Percentiles rank a stretch among this genome's conserved stretches.
Evolutionary conservation across 2,329 filamentous ascomycete species (phyloP).

Genomic region (Alternaria incomplexa): DNA sequence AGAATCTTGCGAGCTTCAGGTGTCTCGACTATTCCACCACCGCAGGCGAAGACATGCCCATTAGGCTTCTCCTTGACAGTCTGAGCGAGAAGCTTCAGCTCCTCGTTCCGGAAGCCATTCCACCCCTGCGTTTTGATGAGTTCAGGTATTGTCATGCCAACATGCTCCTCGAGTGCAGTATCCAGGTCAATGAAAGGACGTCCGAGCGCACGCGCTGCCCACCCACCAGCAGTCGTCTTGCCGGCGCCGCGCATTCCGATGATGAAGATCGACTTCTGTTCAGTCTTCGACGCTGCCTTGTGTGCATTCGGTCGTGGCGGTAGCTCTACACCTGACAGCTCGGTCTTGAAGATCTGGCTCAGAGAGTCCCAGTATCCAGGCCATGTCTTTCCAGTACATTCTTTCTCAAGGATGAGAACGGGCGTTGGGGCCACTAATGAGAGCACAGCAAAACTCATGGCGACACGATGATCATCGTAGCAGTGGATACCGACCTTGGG

Average conservation of each 20-base stretch:
- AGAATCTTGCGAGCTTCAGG: slow-evolving; percentile 79
- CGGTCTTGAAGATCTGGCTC: slow-evolving; percentile 76
- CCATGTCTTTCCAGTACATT: slow-evolving; percentile 97
- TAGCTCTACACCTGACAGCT: slow-evolving; percentile 75
- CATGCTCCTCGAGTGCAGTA: slow-evolving; percentile 77
- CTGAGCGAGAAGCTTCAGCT: slow-evolving; percentile 74
- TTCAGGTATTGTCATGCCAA: slow-evolving; percentile 80
- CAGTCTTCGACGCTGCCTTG: slow-evolving; percentile 30
- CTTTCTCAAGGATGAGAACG: slow-evolving; percentile 82
- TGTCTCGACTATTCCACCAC: slow-evolving; percentile 90
- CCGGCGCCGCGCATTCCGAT: slow-evolving; percentile 98
- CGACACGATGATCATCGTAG: slow-evolving; percentile 96
- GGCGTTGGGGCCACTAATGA: slow-evolving; percentile 73
- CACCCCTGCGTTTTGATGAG: slow-evolving; percentile 81
- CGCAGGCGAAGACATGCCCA: slow-evolving; percentile 88
- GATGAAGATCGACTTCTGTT: slow-evolving; percentile 79
- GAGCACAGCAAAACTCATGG: slow-evolving; percentile 97
- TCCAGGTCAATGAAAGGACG: slow-evolving; percentile 88
- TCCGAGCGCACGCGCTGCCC: slow-evolving; percentile 77
- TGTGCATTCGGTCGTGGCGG: slow-evolving; percentile 43
- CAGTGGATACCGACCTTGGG: slow-evolving; percentile 76
- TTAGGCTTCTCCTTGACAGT: slow-evolving; percentile 76
- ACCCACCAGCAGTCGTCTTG: slow-evolving; percentile 90
- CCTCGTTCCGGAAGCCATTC: slow-evolving; percentile 84
- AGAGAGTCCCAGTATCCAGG: slow-evolving; percentile 97